Conservation (phyloP, 805 yeast genomes). For the Blastobotrys robertii region DNA sequence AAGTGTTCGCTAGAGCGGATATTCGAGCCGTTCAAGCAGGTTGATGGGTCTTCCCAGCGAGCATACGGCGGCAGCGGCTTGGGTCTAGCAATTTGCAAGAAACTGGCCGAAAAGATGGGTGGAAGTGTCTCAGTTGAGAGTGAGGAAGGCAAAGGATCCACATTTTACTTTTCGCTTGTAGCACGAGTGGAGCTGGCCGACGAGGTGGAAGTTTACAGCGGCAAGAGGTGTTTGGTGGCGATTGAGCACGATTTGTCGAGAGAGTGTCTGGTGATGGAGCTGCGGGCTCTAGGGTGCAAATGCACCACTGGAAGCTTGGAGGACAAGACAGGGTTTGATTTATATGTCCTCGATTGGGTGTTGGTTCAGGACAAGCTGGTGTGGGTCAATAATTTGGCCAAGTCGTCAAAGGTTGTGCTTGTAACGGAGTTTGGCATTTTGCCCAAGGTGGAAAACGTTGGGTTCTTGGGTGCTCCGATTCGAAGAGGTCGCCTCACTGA, state of each 20-base stretch:
- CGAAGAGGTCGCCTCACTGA: slow-evolving; percentile 16
- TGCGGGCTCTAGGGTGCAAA: slow-evolving; percentile 27
- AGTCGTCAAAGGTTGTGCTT: slow-evolving; percentile 14
- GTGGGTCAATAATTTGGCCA: slow-evolving; percentile 2
- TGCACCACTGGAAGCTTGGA: too few relatives aligned
- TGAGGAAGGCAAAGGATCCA: slow-evolving; percentile 38
- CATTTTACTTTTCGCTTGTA: slow-evolving; percentile 33
- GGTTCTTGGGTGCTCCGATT: slow-evolving; percentile 18
- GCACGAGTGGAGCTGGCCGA: slow-evolving; percentile 20
- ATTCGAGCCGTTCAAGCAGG: slow-evolving; percentile 46
- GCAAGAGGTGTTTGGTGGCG: slow-evolving; percentile 26
- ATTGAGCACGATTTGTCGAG: slow-evolving; percentile 28
- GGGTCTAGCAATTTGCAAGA: slow-evolving; percentile 40
- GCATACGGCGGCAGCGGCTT: slow-evolving; percentile 45
- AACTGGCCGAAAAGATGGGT: slow-evolving; percentile 40
- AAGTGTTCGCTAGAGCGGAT: slow-evolving; percentile 35
- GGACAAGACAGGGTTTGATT: slow-evolving; percentile 13
- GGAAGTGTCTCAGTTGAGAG: slow-evolving; percentile 39
- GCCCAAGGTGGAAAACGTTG: slow-evolving; percentile 15
- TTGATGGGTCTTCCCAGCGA: slow-evolving; percentile 44
- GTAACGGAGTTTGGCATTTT: slow-evolving; percentile 21
- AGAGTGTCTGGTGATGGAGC: slow-evolving; percentile 26
- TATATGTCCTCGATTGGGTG: slow-evolving; percentile 16
- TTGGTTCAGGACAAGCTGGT: slow-evolving; percentile 7
- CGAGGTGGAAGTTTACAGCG: slow-evolving; percentile 9